Base-by-base conservation (phyloP, 768 basidiomycete species). In the Cystobasidium onofrii region DNA sequence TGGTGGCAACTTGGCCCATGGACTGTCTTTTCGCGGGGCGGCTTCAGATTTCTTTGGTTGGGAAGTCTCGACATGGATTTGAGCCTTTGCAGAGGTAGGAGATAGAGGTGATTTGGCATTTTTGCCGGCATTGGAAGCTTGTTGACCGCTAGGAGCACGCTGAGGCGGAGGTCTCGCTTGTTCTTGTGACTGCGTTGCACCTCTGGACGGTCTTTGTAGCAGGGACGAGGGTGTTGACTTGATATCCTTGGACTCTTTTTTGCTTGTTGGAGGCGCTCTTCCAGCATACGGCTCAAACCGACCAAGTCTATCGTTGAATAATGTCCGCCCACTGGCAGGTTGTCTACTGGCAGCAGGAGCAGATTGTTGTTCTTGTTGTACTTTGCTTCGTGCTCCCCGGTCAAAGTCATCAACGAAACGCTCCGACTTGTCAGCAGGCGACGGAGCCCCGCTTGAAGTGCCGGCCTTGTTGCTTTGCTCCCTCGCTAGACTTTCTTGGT, bases 241-340 rank as follows among this genome's bases (percentile, higher is more conserved):
- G 20, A n/a, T 23, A 43, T 55, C 64, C 31, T 43, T 43, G 9
- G 61, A 50, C 31, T 62, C 63, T 18, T 55, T 55, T 27, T 31
- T 63, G 62, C 31, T 60, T 60, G 25, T 15, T 20, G 3, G 20
- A 23, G 61, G 41, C 10, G 31, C 20, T 43, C 55, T 64, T 4
- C 73, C 69, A 9, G 76, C 77, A 18, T 90, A 91, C 1, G 91
- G 90, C 81, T 98, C 95, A 71, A 97, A 82, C 76, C 88, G 86
- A 79, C 96, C 97, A 12, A 89, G 90, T 1, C 90, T 88, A 78
- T 95, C 96, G 79, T 99, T 98, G 84, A 97, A 99, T n/a, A 99
- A 84, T 0, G 88, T 88, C 50, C 90, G 79, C 62, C 80, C 74
- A 46, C 80, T 25, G 85, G 85, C 44, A 52, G 70, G 55, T 46